Percentiles rank a stretch among this genome's conserved stretches.
These are phyloP conservation scores for Aquilaria sinensis DNA, from an alignment of 345 rosid species.

Conservation along the genomic window DNA sequence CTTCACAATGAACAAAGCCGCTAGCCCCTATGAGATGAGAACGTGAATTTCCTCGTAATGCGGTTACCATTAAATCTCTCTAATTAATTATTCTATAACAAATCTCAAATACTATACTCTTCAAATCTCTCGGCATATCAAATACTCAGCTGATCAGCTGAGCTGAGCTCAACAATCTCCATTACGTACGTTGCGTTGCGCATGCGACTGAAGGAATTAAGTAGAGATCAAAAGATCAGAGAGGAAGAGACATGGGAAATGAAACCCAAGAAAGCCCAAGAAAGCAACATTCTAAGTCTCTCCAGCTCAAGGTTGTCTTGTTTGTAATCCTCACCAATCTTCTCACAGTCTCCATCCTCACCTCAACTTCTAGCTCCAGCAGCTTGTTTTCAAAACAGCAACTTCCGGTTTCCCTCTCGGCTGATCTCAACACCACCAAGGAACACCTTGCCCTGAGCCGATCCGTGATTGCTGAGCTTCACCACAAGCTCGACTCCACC, in stretches of 20 bases:
- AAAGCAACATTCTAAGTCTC: constrained; percentile 17
- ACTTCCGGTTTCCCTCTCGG: constrained; percentile 8
- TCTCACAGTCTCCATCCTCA: constrained; percentile 31
- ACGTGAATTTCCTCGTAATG: background rate
- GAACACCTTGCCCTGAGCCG: constrained; percentile 26
- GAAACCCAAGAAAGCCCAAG: constrained; percentile 11
- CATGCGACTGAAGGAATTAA: background rate
- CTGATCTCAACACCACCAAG: constrained; percentile 28
- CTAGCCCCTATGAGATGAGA: background rate
- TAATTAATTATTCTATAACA: background rate
- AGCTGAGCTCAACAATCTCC: no score
- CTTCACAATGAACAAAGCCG: constrained; percentile 12
- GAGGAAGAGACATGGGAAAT: constrained; percentile 14
- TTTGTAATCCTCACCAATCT: constrained; percentile 34
- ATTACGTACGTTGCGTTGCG: no score
- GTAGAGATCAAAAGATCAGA: background rate
- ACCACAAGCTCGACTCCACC: constrained; percentile 33
- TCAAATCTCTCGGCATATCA: background rate
- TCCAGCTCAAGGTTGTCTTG: constrained; percentile 30
- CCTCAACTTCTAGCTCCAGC: constrained; percentile 16
- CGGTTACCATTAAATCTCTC: background rate
- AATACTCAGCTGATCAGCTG: no score
- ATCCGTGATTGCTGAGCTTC: constrained; percentile 22
- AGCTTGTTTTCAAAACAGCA: background rate
- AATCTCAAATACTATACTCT: background rate